Percentiles rank a stretch among this genome's conserved stretches.
These are phyloP conservation scores for Populus nigra DNA, from an alignment of 345 rosid species.

Conservation along the genomic window DNA sequence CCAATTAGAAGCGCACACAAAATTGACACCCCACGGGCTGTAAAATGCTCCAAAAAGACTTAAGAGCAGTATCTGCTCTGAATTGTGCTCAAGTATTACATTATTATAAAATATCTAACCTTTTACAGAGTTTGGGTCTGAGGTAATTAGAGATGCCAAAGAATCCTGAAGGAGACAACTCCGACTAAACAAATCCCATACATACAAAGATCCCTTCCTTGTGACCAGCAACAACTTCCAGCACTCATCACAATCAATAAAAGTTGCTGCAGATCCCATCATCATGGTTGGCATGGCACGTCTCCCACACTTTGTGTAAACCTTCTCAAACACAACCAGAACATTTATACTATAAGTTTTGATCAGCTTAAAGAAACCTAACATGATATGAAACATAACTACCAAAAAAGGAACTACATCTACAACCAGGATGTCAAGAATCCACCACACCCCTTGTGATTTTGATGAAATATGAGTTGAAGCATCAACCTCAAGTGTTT, in stretches of 20 bases:
- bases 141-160: conserved; percentile 64
- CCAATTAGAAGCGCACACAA: conserved; percentile 1
- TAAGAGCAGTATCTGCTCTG: neutral
- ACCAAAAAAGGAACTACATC: neutral
- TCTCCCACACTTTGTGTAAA: conserved; percentile 92
- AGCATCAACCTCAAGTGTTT: neutral
- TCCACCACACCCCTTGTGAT: neutral
- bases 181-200: conserved; percentile 84
- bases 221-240: conserved; percentile 91
- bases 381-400: neutral
- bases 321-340: conserved; percentile 40
- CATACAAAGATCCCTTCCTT: conserved; percentile 72
- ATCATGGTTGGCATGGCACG: conserved; percentile 95
- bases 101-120: conserved; percentile 29
- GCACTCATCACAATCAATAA: conserved; percentile 85
- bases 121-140: conserved; percentile 54
- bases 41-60: neutral
- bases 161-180: conserved; percentile 79
- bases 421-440: neutral
- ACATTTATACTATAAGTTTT: neutral
- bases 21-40: neutral
- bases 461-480: neutral
- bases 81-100: neutral
- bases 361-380: neutral
- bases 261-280: conserved; percentile 92